phyloP scores from a whole-genome alignment of 345 rosid genomes.

The Mercurialis annua region DNA sequence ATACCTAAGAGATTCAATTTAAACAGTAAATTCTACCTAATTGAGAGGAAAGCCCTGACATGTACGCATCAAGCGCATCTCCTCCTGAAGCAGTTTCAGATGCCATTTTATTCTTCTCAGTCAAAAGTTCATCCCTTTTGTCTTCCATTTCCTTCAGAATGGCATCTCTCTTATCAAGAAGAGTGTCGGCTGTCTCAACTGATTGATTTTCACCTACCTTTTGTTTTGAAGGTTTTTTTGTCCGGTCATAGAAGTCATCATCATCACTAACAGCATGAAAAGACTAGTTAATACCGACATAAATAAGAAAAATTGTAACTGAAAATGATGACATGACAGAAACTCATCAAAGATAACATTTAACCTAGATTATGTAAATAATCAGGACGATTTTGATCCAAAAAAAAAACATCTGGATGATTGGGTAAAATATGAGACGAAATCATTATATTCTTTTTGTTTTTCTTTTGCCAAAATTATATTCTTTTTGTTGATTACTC shows the following conservation, averaged over 20 bases:
- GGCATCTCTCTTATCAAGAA: conserved; percentile 78
- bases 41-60: conserved; percentile 86
- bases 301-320: neutral
- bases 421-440: conserved; percentile 4
- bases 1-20: neutral
- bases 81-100: conserved; percentile 46
- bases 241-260: conserved; percentile 95
- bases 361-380: neutral
- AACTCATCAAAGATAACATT: neutral
- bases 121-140: conserved; percentile 45
- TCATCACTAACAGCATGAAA: conserved; percentile 57
- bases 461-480: neutral
- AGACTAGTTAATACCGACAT: conserved; percentile 6
- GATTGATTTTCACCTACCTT: conserved; percentile 55
- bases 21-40: conserved; percentile 42
- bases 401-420: neutral
- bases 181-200: conserved; percentile 86
- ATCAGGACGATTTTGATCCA: neutral
- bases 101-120: conserved; percentile 61
- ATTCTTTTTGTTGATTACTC: neutral
- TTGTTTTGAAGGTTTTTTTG: conserved; percentile 54
- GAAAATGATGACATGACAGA: neutral
- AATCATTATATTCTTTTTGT: neutral
- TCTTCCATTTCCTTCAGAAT: conserved; percentile 62
- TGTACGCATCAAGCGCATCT: conserved; percentile 87